These are phyloP conservation scores for Collybiopsis luxurians DNA, from an alignment of 768 basidiomycete species.

Conservation along the genomic window DNA sequence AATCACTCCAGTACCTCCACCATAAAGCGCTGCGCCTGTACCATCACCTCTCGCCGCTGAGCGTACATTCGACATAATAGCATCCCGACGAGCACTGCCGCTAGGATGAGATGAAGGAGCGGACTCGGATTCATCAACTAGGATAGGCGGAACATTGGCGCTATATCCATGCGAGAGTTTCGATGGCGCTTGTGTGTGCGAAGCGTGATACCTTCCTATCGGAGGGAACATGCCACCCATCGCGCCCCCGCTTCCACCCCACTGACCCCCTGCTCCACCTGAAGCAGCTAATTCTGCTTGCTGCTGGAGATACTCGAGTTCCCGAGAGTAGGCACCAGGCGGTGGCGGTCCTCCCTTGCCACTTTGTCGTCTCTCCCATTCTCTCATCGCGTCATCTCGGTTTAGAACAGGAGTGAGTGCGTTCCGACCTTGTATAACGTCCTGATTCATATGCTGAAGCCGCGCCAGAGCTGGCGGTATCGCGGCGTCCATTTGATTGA, in stretches of 20 bases:
- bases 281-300: slow-evolving; percentile 82
- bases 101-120: slow-evolving; percentile 15
- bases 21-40: slow-evolving; percentile 39
- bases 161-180: slow-evolving; percentile 67
- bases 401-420: slow-evolving; percentile 92
- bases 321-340: slow-evolving; percentile 80
- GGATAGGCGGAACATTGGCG: slow-evolving; percentile 41
- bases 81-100: slow-evolving; percentile 50
- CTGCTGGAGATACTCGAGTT: slow-evolving; percentile 89
- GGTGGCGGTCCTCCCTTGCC: slow-evolving; percentile 70
- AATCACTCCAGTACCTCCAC: slow-evolving; percentile 45
- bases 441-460: slow-evolving; percentile 85
- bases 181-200: slow-evolving; percentile 55
- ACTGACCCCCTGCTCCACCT: slow-evolving; percentile 40
- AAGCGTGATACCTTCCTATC: slow-evolving; percentile 23
- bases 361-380: slow-evolving; percentile 91
- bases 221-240: slow-evolving; percentile 47
- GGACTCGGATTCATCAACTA: slow-evolving; percentile 63
- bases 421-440: slow-evolving; percentile 72
- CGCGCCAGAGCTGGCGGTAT: slow-evolving; percentile 94
- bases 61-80: slow-evolving; percentile 79
- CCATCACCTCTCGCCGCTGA: slow-evolving; percentile 54
- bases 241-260: slow-evolving; percentile 9
- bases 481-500: slow-evolving; percentile 78
- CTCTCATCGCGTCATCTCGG: slow-evolving; percentile 90